Evolutionary conservation across 106 monocot genomes (phyloP).

Genomic region (Ottelia alismoides): DNA sequence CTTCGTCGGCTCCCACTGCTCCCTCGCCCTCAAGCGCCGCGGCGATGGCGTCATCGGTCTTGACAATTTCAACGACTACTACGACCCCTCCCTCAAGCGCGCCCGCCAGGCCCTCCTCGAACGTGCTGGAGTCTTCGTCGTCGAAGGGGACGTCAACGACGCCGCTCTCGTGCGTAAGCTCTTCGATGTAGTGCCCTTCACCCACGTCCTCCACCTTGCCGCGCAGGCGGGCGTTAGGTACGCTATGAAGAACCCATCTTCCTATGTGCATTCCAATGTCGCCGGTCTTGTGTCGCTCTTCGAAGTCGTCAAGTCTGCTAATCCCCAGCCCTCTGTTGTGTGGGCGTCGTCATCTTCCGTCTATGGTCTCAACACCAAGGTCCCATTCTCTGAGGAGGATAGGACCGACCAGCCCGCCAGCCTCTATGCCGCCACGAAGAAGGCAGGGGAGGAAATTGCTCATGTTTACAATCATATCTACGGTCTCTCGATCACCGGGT

Average conservation of each 20-base stretch:
- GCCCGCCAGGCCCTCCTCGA: constrained; percentile 10
- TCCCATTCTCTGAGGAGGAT: constrained; percentile 5
- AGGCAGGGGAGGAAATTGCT: constrained; percentile 16
- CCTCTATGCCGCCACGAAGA: constrained; percentile 14
- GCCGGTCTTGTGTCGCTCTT: constrained; percentile 10
- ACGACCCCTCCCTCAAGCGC: constrained; percentile 6
- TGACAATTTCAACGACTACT: constrained; percentile 8
- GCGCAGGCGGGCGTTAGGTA: constrained; percentile 16
- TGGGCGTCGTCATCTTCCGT: constrained; percentile 16
- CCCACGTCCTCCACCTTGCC: constrained; percentile 16
- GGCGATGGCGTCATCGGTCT: constrained; percentile 18
- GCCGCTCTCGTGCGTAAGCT: constrained; percentile 14
- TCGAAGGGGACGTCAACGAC: constrained; percentile 17
- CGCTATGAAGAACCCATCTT: constrained; percentile 9
- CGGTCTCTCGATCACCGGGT: constrained; percentile 13
- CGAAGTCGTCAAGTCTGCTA: constrained; percentile 6
- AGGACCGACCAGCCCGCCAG: constrained; percentile 8
- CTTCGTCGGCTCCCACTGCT: constrained; percentile 12
- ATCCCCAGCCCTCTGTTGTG: constrained; percentile 10
- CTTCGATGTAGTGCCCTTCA: constrained; percentile 20
- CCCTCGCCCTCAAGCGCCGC: constrained; percentile 11
- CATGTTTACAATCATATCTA: constrained; percentile 14
- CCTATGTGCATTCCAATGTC: constrained; percentile 13
- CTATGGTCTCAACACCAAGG: constrained; percentile 18
- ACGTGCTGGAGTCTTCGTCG: constrained; percentile 9